Conservation (phyloP, 129 eudicot species). For the Saussurea involucrata region DNA sequence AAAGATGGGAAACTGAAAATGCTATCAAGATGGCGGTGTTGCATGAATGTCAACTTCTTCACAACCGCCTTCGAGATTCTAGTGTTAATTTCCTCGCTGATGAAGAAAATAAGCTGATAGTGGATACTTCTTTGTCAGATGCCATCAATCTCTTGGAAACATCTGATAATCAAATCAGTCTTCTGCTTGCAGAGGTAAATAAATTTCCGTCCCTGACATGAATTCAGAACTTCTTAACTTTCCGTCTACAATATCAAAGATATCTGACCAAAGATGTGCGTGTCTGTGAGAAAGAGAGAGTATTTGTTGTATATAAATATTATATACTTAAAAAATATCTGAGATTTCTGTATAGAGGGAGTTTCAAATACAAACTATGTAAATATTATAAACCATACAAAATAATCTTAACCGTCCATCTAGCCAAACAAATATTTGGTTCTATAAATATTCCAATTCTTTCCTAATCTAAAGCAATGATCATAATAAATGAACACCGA, state of each 20-base stretch:
- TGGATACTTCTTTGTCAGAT: slow-evolving; percentile 45
- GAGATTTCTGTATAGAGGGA: too few species aligned
- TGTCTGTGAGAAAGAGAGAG: too few species aligned
- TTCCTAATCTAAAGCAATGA: too few species aligned
- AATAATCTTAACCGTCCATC: too few species aligned
- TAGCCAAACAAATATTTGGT: too few species aligned
- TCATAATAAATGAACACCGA: too few species aligned
- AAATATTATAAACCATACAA: too few species aligned
- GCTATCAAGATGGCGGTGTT: slow-evolving; percentile 37
- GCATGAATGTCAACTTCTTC: slow-evolving; percentile 59
- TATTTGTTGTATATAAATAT: too few species aligned
- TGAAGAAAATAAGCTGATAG: slow-evolving; percentile 43
- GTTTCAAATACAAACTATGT: too few species aligned
- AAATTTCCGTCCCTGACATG: slow-evolving; percentile 1
- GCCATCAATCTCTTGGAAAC: slow-evolving; percentile 44
- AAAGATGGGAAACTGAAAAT: slow-evolving; percentile 26
- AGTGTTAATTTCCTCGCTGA: slow-evolving; percentile 36
- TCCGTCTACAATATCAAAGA: neutral
- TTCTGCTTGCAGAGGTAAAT: slow-evolving; percentile 65
- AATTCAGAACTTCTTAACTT: neutral
- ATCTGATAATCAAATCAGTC: slow-evolving; percentile 45
- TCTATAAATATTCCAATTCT: too few species aligned
- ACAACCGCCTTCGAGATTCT: slow-evolving; percentile 47
- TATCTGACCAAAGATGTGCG: neutral
- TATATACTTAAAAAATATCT: too few species aligned